Base-by-base conservation (phyloP, 2,329 filamentous ascomycete genomes). In the Nemania serpens region DNA sequence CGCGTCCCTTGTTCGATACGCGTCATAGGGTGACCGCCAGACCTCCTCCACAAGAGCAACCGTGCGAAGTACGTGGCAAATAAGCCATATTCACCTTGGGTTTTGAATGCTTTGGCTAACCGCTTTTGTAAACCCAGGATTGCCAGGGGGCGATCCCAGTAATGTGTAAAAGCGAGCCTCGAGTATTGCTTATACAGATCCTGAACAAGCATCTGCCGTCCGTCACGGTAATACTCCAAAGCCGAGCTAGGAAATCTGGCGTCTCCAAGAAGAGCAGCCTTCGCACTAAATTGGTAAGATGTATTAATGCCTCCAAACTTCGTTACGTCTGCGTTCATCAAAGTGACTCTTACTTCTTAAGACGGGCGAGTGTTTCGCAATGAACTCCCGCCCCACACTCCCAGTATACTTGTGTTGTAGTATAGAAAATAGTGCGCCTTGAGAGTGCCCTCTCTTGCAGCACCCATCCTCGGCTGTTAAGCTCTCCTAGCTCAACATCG, bases 391-490 rank as follows among this genome's bases (percentile, higher is more conserved):
- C 17, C 1, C 67, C 67, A 37, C 67, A 68, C 46, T 68, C 66
- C 66, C 55, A 62, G 43, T 69, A 68, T 5, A 65, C 48, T 13
- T 68, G 66, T 1, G 53, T 64, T 18, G 52, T 47, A 2, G 62
- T 64, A 42, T 62, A 66, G 39, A 65, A 59, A 18, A 69, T 68
- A 1, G 67, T 49, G 3, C 67, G 57, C 5, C 64, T 53, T 1
- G 64, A 65, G 1, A 69, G 57, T 5, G 53, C 67, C 18, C 61
- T 59, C 13, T 69, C 66, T 43, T 66, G 67, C 2, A 68, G 42
- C 2, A 66, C 67, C 66, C 62, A 69, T 1, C 62, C 48, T 6
- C 55, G 47, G 47, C 25, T 45, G 11, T 51, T 58, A 9, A 58
- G 55, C 11, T 50, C 47, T 15, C 49, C 58, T 3, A 47, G 10